These are phyloP conservation scores for Starmerella scarabaei DNA, from an alignment of 805 yeast species.

Conservation along the genomic window DNA sequence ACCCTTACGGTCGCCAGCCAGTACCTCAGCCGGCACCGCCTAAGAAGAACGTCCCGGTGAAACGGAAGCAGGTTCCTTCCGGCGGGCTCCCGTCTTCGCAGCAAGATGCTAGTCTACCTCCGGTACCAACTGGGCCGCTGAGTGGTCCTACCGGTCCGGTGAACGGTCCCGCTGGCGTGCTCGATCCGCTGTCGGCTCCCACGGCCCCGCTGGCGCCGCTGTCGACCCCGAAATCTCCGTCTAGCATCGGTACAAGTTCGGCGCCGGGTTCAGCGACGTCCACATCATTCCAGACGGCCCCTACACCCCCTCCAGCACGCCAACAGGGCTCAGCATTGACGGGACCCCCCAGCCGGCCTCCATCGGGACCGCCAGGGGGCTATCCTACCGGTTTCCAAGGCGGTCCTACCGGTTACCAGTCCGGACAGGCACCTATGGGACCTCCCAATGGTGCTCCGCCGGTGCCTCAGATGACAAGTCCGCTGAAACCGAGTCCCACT, in stretches of 20 bases:
- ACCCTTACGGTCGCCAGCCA: not conserved
- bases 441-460: not conserved
- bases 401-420: too few species aligned
- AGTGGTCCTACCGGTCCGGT: not conserved
- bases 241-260: not conserved
- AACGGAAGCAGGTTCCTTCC: constrained; percentile 17
- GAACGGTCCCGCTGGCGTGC: not conserved
- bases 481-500: not conserved
- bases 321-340: not conserved
- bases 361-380: not conserved
- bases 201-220: not conserved
- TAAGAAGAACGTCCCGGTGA: constrained; percentile 15
- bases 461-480: not conserved
- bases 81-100: not conserved
- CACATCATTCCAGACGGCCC: not conserved
- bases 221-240: not conserved
- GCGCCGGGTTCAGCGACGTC: not conserved
- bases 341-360: not conserved
- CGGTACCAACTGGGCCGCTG: not conserved
- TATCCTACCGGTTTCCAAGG: too few species aligned
- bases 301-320: not conserved
- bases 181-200: not conserved
- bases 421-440: not conserved
- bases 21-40: constrained; percentile 6
- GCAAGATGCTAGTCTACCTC: not conserved